Conservation (phyloP, 805 yeast species). For the Priceomyces melissophilus region DNA sequence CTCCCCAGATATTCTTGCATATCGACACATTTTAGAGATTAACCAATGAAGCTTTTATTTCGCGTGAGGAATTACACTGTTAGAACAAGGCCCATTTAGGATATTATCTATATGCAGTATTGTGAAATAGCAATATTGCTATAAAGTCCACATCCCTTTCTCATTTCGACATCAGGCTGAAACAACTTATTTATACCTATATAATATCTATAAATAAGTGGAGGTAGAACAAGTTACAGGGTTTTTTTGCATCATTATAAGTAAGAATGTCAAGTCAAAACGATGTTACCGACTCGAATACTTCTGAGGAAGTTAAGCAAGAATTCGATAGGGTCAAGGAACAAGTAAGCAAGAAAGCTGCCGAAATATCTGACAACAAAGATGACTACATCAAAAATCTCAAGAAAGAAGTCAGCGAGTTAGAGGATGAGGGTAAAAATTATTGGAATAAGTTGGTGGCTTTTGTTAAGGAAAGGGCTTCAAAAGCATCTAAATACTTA, state of each 20-base stretch:
- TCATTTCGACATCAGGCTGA: background rate
- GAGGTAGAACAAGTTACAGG: too few species aligned
- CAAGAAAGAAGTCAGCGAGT: constrained; percentile 15
- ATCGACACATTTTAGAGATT: too few species aligned
- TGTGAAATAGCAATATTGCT: constrained; percentile 4
- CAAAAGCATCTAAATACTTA: constrained; percentile 2
- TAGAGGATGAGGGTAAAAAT: constrained; percentile 21
- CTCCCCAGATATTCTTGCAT: too few species aligned
- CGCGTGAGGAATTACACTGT: too few species aligned
- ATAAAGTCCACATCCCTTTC: constrained; percentile 5
- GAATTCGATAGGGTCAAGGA: constrained; percentile 21
- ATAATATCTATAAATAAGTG: constrained; percentile 1
- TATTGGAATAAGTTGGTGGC: constrained; percentile 17
- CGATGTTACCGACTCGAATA: constrained; percentile 35
- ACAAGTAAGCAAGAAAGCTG: constrained; percentile 15
- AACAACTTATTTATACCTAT: too few species aligned
- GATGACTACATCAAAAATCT: constrained; percentile 10
- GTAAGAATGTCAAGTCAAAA: constrained; percentile 28
- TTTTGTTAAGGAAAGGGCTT: constrained; percentile 10
- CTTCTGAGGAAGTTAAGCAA: constrained; percentile 11
- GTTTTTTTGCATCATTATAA: background rate
- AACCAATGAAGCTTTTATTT: too few species aligned
- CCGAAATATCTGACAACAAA: constrained; percentile 11
- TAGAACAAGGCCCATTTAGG: too few species aligned
- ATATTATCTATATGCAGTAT: background rate